Percentiles rank a stretch among this genome's conserved stretches.
These are phyloP conservation scores for Xylaria cubensis DNA, from an alignment of 495 filamentous ascomycete genomes.

Conservation along the genomic window DNA sequence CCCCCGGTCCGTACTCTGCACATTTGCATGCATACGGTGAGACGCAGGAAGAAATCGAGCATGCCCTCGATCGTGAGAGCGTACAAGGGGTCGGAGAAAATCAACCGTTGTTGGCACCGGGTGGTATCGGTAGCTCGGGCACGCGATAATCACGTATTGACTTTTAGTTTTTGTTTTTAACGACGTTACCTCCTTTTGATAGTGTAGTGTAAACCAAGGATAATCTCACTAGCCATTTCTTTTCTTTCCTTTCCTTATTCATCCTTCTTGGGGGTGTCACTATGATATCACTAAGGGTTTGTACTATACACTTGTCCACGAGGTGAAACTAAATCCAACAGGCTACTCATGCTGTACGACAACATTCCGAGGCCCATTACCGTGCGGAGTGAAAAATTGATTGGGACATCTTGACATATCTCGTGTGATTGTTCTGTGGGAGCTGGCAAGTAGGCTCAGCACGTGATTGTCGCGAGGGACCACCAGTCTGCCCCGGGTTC, in stretches of 20 bases:
- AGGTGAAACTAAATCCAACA: not conserved
- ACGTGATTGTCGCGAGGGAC: not conserved
- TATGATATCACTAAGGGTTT: not conserved
- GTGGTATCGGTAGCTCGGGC: slow-evolving; percentile 45
- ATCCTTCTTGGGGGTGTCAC: not conserved
- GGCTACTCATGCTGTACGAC: not conserved
- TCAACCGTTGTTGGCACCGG: slow-evolving; percentile 49
- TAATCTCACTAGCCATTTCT: not conserved
- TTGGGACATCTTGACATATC: not conserved
- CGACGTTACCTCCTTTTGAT: not conserved
- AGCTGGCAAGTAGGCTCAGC: not conserved
- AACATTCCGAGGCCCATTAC: not conserved
- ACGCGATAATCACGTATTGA: slow-evolving; percentile 27
- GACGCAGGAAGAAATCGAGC: slow-evolving; percentile 49
- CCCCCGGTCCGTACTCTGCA: slow-evolving; percentile 47
- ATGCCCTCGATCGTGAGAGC: slow-evolving; percentile 49
- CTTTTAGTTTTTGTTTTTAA: not conserved
- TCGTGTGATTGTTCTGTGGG: not conserved
- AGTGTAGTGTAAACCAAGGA: not conserved
- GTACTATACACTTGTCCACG: slow-evolving; percentile 7
- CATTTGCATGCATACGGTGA: slow-evolving; percentile 49
- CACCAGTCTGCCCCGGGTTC: not conserved
- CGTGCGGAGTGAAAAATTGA: not conserved
- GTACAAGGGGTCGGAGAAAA: slow-evolving; percentile 50
- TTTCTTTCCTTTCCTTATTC: not conserved